A percentile compares a stretch with the other conserved stretches of the same genome.
Evolutionary conservation across 1,284 basidiomycete species (phyloP).

Genomic region (Trichosporon inkin): DNA sequence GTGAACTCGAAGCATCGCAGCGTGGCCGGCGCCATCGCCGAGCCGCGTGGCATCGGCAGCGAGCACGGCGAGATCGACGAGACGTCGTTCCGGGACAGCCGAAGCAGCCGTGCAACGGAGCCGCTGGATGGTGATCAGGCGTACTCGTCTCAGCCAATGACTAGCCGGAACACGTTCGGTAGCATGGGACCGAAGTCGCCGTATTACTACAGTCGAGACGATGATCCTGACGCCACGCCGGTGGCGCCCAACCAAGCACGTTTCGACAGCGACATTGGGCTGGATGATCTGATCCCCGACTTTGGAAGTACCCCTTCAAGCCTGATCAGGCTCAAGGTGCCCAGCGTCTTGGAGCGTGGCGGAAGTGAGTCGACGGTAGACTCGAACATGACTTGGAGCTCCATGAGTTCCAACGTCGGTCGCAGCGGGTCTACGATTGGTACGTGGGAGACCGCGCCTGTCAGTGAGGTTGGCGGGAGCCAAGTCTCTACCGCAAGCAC

Average conservation of each 20-base stretch:
- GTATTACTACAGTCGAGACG: background rate
- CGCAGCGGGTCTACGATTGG: background rate
- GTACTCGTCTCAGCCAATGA: background rate
- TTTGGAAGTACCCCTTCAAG: background rate
- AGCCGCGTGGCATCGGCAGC: constrained; percentile 4
- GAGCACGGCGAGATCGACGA: constrained; percentile 3
- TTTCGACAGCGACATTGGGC: background rate
- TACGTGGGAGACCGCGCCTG: background rate
- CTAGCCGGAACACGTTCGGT: background rate
- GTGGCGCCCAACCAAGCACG: background rate
- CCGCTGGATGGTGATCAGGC: background rate
- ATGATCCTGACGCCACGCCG: background rate
- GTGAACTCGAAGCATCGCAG: constrained; percentile 3
- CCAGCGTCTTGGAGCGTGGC: background rate
- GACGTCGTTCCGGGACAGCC: constrained; percentile 2
- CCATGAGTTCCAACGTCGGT: background rate
- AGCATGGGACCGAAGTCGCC: constrained; percentile 1
- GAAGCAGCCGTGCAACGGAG: background rate
- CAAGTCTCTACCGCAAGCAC: background rate
- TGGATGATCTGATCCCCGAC: constrained; percentile 1
- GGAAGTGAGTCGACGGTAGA: background rate
- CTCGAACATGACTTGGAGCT: background rate
- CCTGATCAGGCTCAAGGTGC: background rate
- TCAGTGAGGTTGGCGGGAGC: background rate
- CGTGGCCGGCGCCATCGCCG: background rate